phyloP scores from a whole-genome alignment of 2,329 filamentous ascomycete genomes.

The Pseudopithomyces maydicus region DNA sequence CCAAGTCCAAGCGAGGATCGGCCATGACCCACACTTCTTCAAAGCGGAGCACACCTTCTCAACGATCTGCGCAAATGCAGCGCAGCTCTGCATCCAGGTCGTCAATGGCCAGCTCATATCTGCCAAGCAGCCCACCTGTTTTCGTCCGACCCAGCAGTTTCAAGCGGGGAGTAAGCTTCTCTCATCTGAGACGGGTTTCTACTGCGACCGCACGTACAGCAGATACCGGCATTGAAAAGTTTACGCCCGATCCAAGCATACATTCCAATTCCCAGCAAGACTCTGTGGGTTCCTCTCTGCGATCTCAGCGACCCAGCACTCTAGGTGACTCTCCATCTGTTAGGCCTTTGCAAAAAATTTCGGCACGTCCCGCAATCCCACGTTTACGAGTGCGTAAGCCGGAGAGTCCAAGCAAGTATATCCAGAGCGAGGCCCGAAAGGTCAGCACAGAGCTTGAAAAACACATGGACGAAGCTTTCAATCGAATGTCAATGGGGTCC shows the following conservation, averaged over 20 bases:
- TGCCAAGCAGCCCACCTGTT: constrained; percentile 55
- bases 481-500: constrained; percentile 64
- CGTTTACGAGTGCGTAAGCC: constrained; percentile 43
- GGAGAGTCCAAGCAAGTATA: constrained; percentile 57
- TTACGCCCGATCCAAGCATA: constrained; percentile 37
- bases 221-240: constrained; percentile 30
- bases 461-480: constrained; percentile 92
- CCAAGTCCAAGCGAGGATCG: constrained; percentile 38
- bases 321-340: constrained; percentile 27
- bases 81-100: constrained; percentile 41
- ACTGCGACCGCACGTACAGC: constrained; percentile 47
- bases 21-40: constrained; percentile 39
- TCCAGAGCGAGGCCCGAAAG: constrained; percentile 79
- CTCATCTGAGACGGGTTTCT: constrained; percentile 57
- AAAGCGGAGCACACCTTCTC: constrained; percentile 36
- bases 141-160: constrained; percentile 56
- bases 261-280: constrained; percentile 29
- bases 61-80: constrained; percentile 27
- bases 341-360: constrained; percentile 35
- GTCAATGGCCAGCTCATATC: constrained; percentile 53
- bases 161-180: constrained; percentile 68
- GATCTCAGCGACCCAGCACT: constrained; percentile 26
- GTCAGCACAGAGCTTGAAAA: constrained; percentile 85
- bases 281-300: constrained; percentile 27
- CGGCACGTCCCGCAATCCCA: constrained; percentile 28